Conservation (phyloP, 2,329 filamentous ascomycete species). For the Metarhizium album region DNA sequence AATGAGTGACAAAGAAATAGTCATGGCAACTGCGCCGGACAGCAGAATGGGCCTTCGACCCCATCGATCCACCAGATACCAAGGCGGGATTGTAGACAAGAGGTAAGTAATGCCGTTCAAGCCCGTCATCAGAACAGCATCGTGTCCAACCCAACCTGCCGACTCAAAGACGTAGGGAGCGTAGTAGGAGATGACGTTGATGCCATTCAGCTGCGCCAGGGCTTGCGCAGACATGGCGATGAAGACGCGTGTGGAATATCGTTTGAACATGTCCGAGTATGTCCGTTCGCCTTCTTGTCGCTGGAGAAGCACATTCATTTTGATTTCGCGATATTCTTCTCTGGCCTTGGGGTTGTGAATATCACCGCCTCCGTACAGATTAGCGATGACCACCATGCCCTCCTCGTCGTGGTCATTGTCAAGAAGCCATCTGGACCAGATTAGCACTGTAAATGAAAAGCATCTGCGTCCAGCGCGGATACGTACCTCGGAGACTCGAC, state of each 20-base stretch:
- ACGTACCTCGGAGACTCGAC: slow-evolving; percentile 85
- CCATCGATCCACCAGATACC: slow-evolving; percentile 92
- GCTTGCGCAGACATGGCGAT: slow-evolving; percentile 98
- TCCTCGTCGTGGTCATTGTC: slow-evolving; percentile 98
- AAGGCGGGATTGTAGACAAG: slow-evolving; percentile 84
- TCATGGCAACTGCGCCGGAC: slow-evolving; percentile 82
- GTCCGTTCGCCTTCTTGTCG: slow-evolving; percentile 90
- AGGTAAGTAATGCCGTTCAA: slow-evolving; percentile 89
- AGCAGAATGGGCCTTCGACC: slow-evolving; percentile 83
- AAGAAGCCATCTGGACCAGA: slow-evolving; percentile 67
- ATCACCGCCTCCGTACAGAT: slow-evolving; percentile 90
- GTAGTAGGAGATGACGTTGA: slow-evolving; percentile 99
- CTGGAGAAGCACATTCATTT: slow-evolving; percentile 90
- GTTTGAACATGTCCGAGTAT: slow-evolving; percentile 88
- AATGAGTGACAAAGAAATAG: slow-evolving; percentile 74
- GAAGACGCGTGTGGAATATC: slow-evolving; percentile 84
- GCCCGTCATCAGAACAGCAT: slow-evolving; percentile 92
- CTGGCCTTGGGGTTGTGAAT: slow-evolving; percentile 87
- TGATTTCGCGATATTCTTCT: slow-evolving; percentile 96
- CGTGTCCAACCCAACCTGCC: slow-evolving; percentile 85
- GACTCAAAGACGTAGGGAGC: slow-evolving; percentile 94
- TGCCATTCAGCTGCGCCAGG: slow-evolving; percentile 92
- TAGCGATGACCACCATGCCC: slow-evolving; percentile 95
- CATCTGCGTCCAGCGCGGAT: slow-evolving; percentile 2
- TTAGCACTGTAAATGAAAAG: background rate